A percentile compares a stretch with the other conserved stretches of the same genome.
These are phyloP conservation scores for Trichoderma sp. DNA, from an alignment of 2,329 filamentous ascomycete species.

Conservation along the genomic window DNA sequence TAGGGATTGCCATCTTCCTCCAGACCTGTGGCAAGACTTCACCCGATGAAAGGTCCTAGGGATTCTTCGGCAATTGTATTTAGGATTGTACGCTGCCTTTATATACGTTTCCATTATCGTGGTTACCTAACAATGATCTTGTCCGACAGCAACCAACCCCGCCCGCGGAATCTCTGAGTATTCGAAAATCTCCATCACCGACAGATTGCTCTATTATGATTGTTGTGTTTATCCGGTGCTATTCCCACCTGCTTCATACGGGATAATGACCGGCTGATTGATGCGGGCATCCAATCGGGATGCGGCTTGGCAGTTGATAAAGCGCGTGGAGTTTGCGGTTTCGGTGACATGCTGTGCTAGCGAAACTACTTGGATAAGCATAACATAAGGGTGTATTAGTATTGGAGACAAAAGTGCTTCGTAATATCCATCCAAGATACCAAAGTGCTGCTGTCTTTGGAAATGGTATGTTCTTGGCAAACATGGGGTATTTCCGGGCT, in stretches of 20 bases:
- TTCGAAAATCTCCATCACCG: not conserved
- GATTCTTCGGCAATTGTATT: too few relatives aligned
- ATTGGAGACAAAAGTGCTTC: not conserved
- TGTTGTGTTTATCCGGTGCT: not conserved
- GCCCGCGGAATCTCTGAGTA: not conserved
- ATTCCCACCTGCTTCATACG: conserved; percentile 3
- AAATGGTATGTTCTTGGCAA: not conserved
- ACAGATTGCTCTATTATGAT: not conserved
- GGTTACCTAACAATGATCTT: not conserved
- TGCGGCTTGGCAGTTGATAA: conserved; percentile 1
- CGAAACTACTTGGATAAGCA: not conserved
- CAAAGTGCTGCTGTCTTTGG: not conserved
- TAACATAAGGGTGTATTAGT: not conserved
- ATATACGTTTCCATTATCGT: not conserved
- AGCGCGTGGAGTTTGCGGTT: not conserved
- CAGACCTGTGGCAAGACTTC: not conserved
- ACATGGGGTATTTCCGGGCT: not conserved
- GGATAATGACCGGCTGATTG: not conserved
- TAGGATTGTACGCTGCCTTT: not conserved
- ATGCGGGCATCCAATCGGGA: not conserved
- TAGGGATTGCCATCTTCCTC: not conserved
- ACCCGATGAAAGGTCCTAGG: not conserved
- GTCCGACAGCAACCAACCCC: not conserved
- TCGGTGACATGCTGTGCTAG: not conserved
- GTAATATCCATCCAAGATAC: not conserved